Conservation (phyloP, 169 alveolate genomes). For the Babesia bovis region DNA sequence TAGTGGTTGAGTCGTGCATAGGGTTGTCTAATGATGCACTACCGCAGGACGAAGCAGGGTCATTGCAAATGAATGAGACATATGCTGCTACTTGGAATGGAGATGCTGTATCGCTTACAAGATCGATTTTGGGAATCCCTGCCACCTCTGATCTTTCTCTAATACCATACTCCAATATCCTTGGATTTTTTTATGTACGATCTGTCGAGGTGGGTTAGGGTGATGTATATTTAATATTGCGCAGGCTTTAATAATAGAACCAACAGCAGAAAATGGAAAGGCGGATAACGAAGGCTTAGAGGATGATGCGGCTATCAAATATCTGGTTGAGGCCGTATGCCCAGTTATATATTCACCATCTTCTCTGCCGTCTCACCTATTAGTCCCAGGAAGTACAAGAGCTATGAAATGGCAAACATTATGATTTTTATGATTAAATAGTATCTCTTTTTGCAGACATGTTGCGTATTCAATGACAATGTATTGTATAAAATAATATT, state of each 20-base stretch:
- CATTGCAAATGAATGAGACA: conserved; percentile 16
- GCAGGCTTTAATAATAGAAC: background rate
- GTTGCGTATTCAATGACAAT: too few relatives aligned
- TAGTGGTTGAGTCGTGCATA: conserved; percentile 45
- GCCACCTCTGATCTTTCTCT: conserved; percentile 54
- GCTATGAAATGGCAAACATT: conserved; percentile 48
- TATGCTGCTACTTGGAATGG: conserved; percentile 59
- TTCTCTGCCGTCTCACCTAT: conserved; percentile 68
- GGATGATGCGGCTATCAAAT: background rate
- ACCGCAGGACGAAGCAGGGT: conserved; percentile 63
- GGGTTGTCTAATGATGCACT: conserved; percentile 70
- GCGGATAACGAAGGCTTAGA: conserved; percentile 8
- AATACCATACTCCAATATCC: conserved; percentile 62
- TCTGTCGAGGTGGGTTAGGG: conserved; percentile 59
- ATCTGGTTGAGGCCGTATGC: conserved; percentile 61
- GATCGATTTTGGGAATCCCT: conserved; percentile 67
- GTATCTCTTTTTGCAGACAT: too few relatives aligned
- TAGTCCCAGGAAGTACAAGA: conserved; percentile 67
- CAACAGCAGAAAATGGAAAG: background rate
- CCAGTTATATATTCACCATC: conserved; percentile 68
- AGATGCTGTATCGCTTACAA: conserved; percentile 52
- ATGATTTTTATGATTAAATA: background rate
- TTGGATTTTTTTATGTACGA: conserved; percentile 59
- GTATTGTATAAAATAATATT: too few relatives aligned
- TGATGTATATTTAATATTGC: background rate